These are phyloP conservation scores for Tetrahymena malaccensis DNA, from an alignment of 73 alveolate genomes.

Conservation along the genomic window DNA sequence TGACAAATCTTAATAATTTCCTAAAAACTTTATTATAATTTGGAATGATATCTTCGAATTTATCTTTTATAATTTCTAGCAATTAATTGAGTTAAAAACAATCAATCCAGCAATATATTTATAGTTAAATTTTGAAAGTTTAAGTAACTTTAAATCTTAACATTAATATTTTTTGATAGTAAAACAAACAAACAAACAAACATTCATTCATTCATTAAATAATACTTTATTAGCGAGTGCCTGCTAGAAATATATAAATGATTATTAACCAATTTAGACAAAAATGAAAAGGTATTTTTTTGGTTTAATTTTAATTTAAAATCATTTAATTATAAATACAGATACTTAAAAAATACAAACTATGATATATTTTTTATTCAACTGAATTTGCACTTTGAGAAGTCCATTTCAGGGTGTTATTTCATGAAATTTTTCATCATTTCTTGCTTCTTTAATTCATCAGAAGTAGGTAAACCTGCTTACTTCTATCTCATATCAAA, in stretches of 20 bases:
- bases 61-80: neutral
- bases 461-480: slow-evolving; percentile 91
- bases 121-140: too few species aligned
- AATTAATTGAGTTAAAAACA: too few species aligned
- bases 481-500: slow-evolving; percentile 88
- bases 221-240: too few species aligned
- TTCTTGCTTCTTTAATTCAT: slow-evolving; percentile 77
- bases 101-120: neutral
- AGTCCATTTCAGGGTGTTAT: slow-evolving; percentile 98
- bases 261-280: too few species aligned
- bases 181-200: too few species aligned
- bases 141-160: too few species aligned
- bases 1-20: neutral
- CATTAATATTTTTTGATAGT: too few species aligned
- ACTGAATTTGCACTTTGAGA: slow-evolving; percentile 89
- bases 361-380: neutral
- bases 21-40: neutral
- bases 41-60: neutral
- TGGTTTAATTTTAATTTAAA: too few species aligned
- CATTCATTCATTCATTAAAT: too few species aligned
- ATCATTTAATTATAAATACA: neutral
- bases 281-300: too few species aligned
- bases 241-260: too few species aligned
- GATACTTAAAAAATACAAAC: too few species aligned
- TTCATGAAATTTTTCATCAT: slow-evolving; percentile 86